Percentiles rank a stretch among this genome's conserved stretches.
phyloP scores from a whole-genome alignment of 1,139 yeast genomes.

The Wickerhamiella pararugosa region DNA sequence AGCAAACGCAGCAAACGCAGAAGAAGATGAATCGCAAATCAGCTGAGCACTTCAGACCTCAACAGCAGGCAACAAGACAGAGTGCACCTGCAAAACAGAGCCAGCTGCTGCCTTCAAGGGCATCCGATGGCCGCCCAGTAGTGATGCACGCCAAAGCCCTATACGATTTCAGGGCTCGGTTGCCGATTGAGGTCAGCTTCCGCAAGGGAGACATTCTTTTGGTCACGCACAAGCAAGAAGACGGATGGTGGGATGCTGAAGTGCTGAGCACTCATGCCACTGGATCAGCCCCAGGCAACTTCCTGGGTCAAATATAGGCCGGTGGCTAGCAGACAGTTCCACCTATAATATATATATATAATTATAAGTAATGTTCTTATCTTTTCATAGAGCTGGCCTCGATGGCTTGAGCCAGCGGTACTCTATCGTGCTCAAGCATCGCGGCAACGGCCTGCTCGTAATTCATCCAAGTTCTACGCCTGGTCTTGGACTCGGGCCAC shows the following conservation, averaged over 20 bases:
- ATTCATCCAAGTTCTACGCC: slow-evolving; percentile 63
- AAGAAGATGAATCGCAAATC: slow-evolving; percentile 4
- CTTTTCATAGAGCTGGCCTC: slow-evolving; percentile 3
- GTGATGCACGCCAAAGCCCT: slow-evolving; percentile 49
- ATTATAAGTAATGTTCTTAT: background rate
- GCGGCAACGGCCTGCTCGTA: slow-evolving; percentile 60
- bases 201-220: slow-evolving; percentile 60
- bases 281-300: slow-evolving; percentile 79
- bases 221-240: slow-evolving; percentile 56
- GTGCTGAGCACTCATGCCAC: slow-evolving; percentile 36
- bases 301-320: slow-evolving; percentile 16
- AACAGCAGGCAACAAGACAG: background rate
- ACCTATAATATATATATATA: background rate
- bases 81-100: background rate
- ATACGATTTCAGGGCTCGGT: slow-evolving; percentile 59
- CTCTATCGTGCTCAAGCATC: slow-evolving; percentile 22
- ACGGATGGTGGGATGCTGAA: slow-evolving; percentile 85
- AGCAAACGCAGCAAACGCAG: background rate
- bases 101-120: slow-evolving; percentile 25
- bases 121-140: slow-evolving; percentile 35
- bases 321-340: slow-evolving; percentile 6
- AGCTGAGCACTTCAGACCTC: slow-evolving; percentile 1
- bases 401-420: slow-evolving; percentile 16
- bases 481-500: slow-evolving; percentile 59
- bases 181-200: slow-evolving; percentile 66